Evolutionary conservation across 2,329 filamentous ascomycete genomes (phyloP).

Genomic region (Calonectria hongkongensis): DNA sequence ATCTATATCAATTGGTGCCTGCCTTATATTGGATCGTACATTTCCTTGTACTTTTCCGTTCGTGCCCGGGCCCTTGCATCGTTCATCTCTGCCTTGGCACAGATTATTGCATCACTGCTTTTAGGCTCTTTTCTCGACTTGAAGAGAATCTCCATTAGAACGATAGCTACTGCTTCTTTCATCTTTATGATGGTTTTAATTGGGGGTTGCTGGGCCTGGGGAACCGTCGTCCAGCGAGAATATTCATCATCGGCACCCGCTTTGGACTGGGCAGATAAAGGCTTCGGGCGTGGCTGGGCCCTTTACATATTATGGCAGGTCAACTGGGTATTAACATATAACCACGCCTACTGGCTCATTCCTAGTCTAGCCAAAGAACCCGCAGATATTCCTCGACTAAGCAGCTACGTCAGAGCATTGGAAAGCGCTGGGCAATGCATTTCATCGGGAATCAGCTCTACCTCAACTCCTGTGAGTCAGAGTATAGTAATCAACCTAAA

Average conservation of each 20-base stretch:
- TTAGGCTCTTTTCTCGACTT: slow-evolving; percentile 30
- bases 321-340: slow-evolving; percentile 57
- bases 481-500: background rate
- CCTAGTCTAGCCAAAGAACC: slow-evolving; percentile 38
- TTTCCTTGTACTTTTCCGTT: slow-evolving; percentile 39
- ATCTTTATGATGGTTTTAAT: slow-evolving; percentile 46
- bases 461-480: slow-evolving; percentile 26
- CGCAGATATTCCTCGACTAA: slow-evolving; percentile 26
- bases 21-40: slow-evolving; percentile 37
- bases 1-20: slow-evolving; percentile 36
- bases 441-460: slow-evolving; percentile 37
- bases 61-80: slow-evolving; percentile 37
- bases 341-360: slow-evolving; percentile 60
- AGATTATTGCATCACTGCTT: slow-evolving; percentile 20
- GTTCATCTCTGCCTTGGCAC: slow-evolving; percentile 30
- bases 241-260: slow-evolving; percentile 52
- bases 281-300: slow-evolving; percentile 52
- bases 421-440: slow-evolving; percentile 36
- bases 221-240: slow-evolving; percentile 54
- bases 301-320: slow-evolving; percentile 59
- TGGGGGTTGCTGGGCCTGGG: slow-evolving; percentile 56
- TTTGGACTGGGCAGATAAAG: slow-evolving; percentile 54
- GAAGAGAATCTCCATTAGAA: slow-evolving; percentile 9
- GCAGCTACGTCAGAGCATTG: slow-evolving; percentile 26
- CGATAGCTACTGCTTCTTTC: slow-evolving; percentile 11